These are phyloP conservation scores for Mucor piriformis DNA, from an alignment of 371 early-diverging fungal species.

Conservation along the genomic window DNA sequence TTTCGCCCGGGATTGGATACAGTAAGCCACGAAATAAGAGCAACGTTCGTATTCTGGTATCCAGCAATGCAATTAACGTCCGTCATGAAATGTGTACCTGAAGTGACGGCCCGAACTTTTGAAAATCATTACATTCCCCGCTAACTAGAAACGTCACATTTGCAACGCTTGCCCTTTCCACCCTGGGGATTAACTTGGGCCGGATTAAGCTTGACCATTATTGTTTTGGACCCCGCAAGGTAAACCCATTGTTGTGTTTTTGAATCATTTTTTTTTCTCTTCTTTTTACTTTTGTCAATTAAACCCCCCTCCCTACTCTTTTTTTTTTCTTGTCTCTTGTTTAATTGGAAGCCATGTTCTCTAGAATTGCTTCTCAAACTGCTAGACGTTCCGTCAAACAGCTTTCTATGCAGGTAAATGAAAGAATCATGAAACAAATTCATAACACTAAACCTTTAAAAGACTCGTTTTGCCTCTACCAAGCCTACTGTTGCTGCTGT, in stretches of 20 bases:
- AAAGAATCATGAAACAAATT: background rate
- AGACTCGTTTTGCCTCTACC: constrained; percentile 56
- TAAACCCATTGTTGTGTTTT: background rate
- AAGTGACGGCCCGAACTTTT: too few relatives aligned
- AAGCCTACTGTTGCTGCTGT: constrained; percentile 33
- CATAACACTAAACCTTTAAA: constrained; percentile 3
- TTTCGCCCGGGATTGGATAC: too few relatives aligned
- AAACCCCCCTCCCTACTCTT: constrained; percentile 13
- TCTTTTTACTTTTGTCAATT: background rate
- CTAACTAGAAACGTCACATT: too few relatives aligned
- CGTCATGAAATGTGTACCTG: too few relatives aligned
- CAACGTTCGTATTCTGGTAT: too few relatives aligned
- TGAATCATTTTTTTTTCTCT: background rate
- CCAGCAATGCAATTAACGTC: too few relatives aligned
- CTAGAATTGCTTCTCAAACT: constrained; percentile 29
- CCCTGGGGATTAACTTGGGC: too few relatives aligned
- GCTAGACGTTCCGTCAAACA: constrained; percentile 29
- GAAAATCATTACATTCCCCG: too few relatives aligned
- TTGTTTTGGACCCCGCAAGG: background rate
- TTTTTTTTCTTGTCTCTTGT: constrained; percentile 12
- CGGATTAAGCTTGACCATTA: too few relatives aligned
- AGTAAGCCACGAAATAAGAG: too few relatives aligned
- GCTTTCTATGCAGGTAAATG: constrained; percentile 12
- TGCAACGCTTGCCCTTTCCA: too few relatives aligned
- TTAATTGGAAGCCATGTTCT: constrained; percentile 16